phyloP scores from a whole-genome alignment of 768 basidiomycete genomes.

The Leccinum ochraceum region DNA sequence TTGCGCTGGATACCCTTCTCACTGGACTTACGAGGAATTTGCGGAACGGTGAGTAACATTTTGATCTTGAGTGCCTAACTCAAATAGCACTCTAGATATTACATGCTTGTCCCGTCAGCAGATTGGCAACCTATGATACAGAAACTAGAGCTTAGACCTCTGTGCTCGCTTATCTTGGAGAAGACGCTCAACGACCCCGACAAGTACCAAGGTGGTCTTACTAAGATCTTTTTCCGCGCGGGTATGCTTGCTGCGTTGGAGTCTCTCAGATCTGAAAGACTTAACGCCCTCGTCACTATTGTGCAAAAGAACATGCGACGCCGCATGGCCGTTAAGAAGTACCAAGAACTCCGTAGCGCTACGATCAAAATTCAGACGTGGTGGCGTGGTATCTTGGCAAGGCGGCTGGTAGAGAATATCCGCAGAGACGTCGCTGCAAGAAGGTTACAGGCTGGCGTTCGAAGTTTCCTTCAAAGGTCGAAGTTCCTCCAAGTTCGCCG shows the following conservation, averaged over 20 bases:
- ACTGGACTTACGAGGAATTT: slow-evolving; percentile 99
- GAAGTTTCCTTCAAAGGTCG: slow-evolving; percentile 74
- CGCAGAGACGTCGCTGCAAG: slow-evolving; percentile 74
- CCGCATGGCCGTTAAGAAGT: slow-evolving; percentile 79
- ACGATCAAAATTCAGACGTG: slow-evolving; percentile 90
- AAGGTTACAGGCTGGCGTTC: slow-evolving; percentile 69
- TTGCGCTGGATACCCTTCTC: slow-evolving; percentile 97
- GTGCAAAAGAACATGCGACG: slow-evolving; percentile 98
- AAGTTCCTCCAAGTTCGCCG: slow-evolving; percentile 62
- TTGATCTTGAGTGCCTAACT: slow-evolving; percentile 17
- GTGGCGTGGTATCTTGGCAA: slow-evolving; percentile 87
- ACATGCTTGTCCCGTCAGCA: slow-evolving; percentile 89
- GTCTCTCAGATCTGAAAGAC: slow-evolving; percentile 80
- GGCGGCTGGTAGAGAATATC: slow-evolving; percentile 65
- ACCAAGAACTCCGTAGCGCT: slow-evolving; percentile 64
- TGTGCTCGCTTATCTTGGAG: slow-evolving; percentile 84
- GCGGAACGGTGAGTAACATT: slow-evolving; percentile 77
- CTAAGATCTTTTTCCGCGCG: slow-evolving; percentile 99
- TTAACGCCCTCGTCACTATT: slow-evolving; percentile 90
- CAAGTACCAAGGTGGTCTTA: slow-evolving; percentile 96
- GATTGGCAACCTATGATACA: slow-evolving; percentile 89
- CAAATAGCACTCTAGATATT: slow-evolving; percentile 63
- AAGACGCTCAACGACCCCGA: slow-evolving; percentile 89
- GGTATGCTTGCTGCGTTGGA: slow-evolving; percentile 98
- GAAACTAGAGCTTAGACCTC: slow-evolving; percentile 70